A percentile compares a stretch with the other conserved stretches of the same genome.
These are phyloP conservation scores for Microsporum ferrugineum DNA, from an alignment of 2,329 filamentous ascomycete genomes.

Conservation along the genomic window DNA sequence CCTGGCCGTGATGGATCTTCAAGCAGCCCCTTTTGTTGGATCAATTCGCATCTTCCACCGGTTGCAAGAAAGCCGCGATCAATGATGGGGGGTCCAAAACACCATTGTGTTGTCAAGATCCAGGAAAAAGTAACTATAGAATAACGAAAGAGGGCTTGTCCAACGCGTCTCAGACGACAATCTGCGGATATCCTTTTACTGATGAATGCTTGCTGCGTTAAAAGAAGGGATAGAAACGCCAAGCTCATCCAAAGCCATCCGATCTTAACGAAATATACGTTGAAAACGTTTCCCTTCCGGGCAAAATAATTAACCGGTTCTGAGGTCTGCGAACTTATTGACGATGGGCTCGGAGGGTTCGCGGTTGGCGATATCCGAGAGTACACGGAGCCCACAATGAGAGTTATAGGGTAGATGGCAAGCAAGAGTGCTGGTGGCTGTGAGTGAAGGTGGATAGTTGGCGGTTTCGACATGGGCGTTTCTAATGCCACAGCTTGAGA, in stretches of 20 bases:
- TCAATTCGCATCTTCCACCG: slow-evolving; percentile 66
- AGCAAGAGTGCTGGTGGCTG: slow-evolving; percentile 53
- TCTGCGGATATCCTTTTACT: slow-evolving; percentile 30
- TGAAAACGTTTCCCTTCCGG: slow-evolving; percentile 85
- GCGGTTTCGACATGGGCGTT: background rate
- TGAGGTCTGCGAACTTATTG: slow-evolving; percentile 5
- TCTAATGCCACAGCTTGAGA: background rate
- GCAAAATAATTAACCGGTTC: slow-evolving; percentile 62
- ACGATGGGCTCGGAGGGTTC: slow-evolving; percentile 24
- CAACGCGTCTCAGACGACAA: slow-evolving; percentile 34
- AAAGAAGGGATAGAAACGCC: slow-evolving; percentile 58
- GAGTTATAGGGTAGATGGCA: slow-evolving; percentile 61
- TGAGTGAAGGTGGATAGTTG: background rate
- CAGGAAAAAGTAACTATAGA: slow-evolving; percentile 62
- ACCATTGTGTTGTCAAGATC: slow-evolving; percentile 91
- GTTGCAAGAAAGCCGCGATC: slow-evolving; percentile 83
- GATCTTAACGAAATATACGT: slow-evolving; percentile 83
- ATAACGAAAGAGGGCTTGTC: slow-evolving; percentile 58
- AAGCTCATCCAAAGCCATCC: slow-evolving; percentile 86
- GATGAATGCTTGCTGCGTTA: slow-evolving; percentile 51
- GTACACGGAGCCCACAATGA: slow-evolving; percentile 73
- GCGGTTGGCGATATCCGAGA: slow-evolving; percentile 63
- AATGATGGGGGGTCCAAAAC: slow-evolving; percentile 79
- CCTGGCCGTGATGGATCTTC: slow-evolving; percentile 19
- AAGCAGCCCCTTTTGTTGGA: slow-evolving; percentile 37